These are phyloP conservation scores for Trichoderma sp. DNA, from an alignment of 2,329 filamentous ascomycete genomes.

Conservation along the genomic window DNA sequence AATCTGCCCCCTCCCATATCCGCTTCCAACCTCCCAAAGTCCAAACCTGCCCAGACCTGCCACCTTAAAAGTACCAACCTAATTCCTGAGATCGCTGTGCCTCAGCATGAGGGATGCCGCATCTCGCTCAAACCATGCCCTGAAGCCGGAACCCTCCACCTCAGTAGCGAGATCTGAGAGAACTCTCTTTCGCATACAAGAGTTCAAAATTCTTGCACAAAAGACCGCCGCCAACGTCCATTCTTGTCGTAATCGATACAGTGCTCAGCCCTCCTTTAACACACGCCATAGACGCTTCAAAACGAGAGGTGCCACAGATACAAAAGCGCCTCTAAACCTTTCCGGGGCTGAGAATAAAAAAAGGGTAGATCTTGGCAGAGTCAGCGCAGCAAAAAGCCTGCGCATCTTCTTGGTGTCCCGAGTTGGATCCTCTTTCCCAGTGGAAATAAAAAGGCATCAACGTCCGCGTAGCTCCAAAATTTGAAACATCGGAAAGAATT, in stretches of 20 bases:
- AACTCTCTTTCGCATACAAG: slow-evolving; percentile 16
- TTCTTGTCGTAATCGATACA: slow-evolving; percentile 22
- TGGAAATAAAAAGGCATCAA: background rate
- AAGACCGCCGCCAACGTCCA: slow-evolving; percentile 23
- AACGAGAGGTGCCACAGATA: background rate
- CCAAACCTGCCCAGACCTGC: slow-evolving; percentile 20
- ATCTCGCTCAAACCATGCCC: slow-evolving; percentile 10
- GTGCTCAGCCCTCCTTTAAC: slow-evolving; percentile 14
- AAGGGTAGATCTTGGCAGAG: background rate
- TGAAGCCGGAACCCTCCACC: background rate
- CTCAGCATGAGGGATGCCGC: slow-evolving; percentile 13
- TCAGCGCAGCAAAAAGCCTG: background rate
- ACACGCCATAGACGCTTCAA: slow-evolving; percentile 10
- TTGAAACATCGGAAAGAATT: background rate
- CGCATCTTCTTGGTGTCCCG: background rate
- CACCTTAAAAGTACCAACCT: slow-evolving; percentile 17
- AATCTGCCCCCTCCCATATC: background rate
- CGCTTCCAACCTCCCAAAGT: slow-evolving; percentile 14
- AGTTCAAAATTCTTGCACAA: slow-evolving; percentile 24
- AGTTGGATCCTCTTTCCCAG: background rate
- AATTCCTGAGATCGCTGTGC: slow-evolving; percentile 20
- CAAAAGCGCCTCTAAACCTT: background rate
- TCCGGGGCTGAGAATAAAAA: background rate
- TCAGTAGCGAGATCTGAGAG: slow-evolving; percentile 12
- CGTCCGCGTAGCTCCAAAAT: slow-evolving; percentile 4